These are phyloP conservation scores for Blastocystis sp. DNA, from an alignment of 352 stramenopile genomes.

Conservation along the genomic window DNA sequence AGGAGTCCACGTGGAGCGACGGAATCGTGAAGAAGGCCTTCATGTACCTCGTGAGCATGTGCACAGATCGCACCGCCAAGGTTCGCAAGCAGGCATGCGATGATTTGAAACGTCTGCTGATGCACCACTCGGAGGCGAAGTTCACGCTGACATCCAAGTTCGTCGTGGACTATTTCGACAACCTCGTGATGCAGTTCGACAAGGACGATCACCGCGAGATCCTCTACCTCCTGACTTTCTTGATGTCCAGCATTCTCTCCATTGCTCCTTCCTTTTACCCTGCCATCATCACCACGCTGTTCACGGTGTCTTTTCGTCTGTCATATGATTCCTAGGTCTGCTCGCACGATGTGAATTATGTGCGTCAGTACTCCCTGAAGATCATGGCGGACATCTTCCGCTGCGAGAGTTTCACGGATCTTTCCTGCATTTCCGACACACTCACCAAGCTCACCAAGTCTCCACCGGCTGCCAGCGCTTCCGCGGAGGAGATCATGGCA, in stretches of 20 bases:
- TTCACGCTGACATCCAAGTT: conserved; percentile 3
- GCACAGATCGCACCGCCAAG: conserved; percentile 49
- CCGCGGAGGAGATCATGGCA: not conserved
- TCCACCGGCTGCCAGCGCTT: not conserved
- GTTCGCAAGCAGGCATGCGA: conserved; percentile 10
- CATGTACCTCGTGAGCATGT: conserved; percentile 30
- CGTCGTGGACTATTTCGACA: conserved; percentile 23
- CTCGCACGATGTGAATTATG: conserved; percentile 23
- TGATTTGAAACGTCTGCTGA: conserved; percentile 3
- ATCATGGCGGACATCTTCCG: conserved; percentile 9
- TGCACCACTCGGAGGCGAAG: not conserved
- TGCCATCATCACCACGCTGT: not conserved
- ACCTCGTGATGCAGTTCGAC: conserved; percentile 1
- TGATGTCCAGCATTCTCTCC: not conserved
- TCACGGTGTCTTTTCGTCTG: not conserved
- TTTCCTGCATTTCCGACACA: not conserved
- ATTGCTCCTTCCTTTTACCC: not conserved
- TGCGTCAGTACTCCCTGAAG: conserved; percentile 31
- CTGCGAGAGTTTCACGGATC: not conserved
- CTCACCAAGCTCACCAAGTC: not conserved
- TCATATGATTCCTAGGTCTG: conserved; percentile 5
- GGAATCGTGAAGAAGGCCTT: conserved; percentile 43
- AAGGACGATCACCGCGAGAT: not conserved
- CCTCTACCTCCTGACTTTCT: conserved; percentile 25
- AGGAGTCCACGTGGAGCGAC: not conserved